Percentiles rank a stretch among this genome's conserved stretches.
Conservation (phyloP, 208 protist species). For the Kentomonas sorsogonicus region DNA sequence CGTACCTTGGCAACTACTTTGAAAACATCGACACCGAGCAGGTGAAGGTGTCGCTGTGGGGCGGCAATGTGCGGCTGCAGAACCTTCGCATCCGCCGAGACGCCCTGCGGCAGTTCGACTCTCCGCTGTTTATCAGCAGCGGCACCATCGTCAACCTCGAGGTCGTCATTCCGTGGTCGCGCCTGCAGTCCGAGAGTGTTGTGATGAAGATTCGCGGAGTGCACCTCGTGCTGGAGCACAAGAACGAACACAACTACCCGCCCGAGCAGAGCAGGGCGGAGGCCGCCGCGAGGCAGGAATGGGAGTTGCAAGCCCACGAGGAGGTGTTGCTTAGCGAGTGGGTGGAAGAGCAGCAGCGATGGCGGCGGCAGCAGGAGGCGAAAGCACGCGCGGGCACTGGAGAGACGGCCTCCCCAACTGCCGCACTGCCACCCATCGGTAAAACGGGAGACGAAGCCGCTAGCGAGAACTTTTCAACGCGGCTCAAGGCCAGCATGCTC, state of each 20-base stretch:
- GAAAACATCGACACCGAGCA: slow-evolving; percentile 78
- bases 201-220: slow-evolving; percentile 52
- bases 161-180: slow-evolving; percentile 72
- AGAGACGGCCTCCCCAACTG: background rate
- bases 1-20: slow-evolving; percentile 80
- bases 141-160: slow-evolving; percentile 67
- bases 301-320: slow-evolving; percentile 46
- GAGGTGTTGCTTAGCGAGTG: slow-evolving; percentile 19
- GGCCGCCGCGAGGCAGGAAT: slow-evolving; percentile 31
- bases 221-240: slow-evolving; percentile 46
- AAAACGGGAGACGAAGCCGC: slow-evolving; percentile 8
- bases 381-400: background rate
- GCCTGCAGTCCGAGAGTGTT: slow-evolving; percentile 64
- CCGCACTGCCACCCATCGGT: background rate
- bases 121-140: slow-evolving; percentile 49
- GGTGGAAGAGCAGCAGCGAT: background rate
- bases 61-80: slow-evolving; percentile 60
- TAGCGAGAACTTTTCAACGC: slow-evolving; percentile 59
- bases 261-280: slow-evolving; percentile 38
- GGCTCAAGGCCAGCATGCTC: slow-evolving; percentile 68
- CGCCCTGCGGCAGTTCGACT: slow-evolving; percentile 51
- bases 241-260: slow-evolving; percentile 42
- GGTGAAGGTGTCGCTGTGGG: slow-evolving; percentile 81
- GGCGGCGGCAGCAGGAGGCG: background rate
- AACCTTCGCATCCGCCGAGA: slow-evolving; percentile 58